A percentile compares a stretch with the other conserved stretches of the same genome.
Conservation (phyloP, 2,329 filamentous ascomycete genomes). For the Colletotrichum sp. region DNA sequence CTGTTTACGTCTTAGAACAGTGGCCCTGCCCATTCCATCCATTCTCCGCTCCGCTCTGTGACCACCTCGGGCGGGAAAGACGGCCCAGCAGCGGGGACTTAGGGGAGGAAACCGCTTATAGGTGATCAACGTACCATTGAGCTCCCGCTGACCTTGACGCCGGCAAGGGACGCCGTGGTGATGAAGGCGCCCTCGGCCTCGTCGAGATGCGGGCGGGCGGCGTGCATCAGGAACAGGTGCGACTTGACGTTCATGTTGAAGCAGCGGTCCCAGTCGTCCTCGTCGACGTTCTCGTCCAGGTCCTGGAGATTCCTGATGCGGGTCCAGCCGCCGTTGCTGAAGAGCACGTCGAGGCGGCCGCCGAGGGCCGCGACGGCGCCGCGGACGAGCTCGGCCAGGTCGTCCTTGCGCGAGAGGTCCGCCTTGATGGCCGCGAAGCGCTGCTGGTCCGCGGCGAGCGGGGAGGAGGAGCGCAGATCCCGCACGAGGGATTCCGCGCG, state of each 20-base stretch:
- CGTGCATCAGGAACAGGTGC: slow-evolving; percentile 53
- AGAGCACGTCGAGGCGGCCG: slow-evolving; percentile 72
- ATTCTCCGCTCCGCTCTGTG: neutral
- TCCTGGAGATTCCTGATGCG: slow-evolving; percentile 47
- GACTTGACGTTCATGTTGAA: slow-evolving; percentile 56
- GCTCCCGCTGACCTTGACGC: slow-evolving; percentile 67
- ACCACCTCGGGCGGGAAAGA: neutral
- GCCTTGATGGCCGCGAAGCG: slow-evolving; percentile 63
- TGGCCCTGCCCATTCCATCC: neutral
- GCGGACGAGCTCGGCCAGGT: slow-evolving; percentile 64
- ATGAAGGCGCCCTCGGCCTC: slow-evolving; percentile 62
- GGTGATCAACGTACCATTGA: slow-evolving; percentile 47
- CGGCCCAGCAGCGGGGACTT: neutral
- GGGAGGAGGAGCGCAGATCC: slow-evolving; percentile 47
- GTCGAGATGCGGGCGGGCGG: slow-evolving; percentile 47
- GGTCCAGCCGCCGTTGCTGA: slow-evolving; percentile 74
- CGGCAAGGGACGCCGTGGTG: slow-evolving; percentile 68
- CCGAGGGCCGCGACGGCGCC: slow-evolving; percentile 64
- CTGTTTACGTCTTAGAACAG: slow-evolving; percentile 33
- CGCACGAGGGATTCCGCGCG: slow-evolving; percentile 59
- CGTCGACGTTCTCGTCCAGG: slow-evolving; percentile 52
- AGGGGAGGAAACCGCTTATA: neutral
- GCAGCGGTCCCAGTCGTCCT: slow-evolving; percentile 53
- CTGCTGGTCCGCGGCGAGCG: slow-evolving; percentile 28
- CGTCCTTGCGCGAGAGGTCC: slow-evolving; percentile 66